Base-by-base conservation (phyloP, 2,329 filamentous ascomycete species). In the Exserohilum turcica region DNA sequence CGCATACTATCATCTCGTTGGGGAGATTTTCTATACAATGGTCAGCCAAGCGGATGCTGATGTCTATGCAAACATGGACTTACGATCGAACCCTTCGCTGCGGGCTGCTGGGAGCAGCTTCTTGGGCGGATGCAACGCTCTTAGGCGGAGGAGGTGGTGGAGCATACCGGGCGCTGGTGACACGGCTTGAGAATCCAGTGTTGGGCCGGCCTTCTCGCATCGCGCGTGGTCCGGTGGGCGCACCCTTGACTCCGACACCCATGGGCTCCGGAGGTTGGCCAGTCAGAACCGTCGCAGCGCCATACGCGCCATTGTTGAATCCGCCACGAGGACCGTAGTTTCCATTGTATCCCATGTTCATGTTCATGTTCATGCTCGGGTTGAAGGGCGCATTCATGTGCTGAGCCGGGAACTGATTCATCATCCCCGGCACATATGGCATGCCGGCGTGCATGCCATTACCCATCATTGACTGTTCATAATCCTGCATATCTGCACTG, bases 201-300 rank as follows among this genome's bases (percentile, higher is more conserved):
- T 95, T 95, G 45, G 90, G 89, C 9, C 92, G 80, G 27, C 92
- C 91, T 75, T 94, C 89, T 59, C 93, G 85, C 91, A 97, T 96
- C 15, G 94, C 94, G 76, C 94, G 92, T 42, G 94, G 94, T 8
- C 92, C 94, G 48, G 89, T 96, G 24, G 94, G 94, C 24, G 94
- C 94, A 77, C 84, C 84, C 68, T 79, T 79, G 46, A 86, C 83
- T 32, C 83, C 83, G 82, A 91, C 76, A 4, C 80, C 80, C 45
- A 75, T 74, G 6, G 79, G 74, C 54, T 76, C 70, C 19, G 49
- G 12, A 21, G 58, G 51, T 36, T 65, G 63, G 21, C 71, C 72
- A 43, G 66, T 73, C 40, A 76, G 54, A 18, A 76, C 71, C 15
- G 68, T 74, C 59, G 68, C 71, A 40, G 65, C 72, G 24, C 71